Evolutionary conservation across 805 yeast genomes (phyloP), one percentile per base, ranked within the genome.

Genomic region (Hemisphaericaspora nanyangensis): DNA sequence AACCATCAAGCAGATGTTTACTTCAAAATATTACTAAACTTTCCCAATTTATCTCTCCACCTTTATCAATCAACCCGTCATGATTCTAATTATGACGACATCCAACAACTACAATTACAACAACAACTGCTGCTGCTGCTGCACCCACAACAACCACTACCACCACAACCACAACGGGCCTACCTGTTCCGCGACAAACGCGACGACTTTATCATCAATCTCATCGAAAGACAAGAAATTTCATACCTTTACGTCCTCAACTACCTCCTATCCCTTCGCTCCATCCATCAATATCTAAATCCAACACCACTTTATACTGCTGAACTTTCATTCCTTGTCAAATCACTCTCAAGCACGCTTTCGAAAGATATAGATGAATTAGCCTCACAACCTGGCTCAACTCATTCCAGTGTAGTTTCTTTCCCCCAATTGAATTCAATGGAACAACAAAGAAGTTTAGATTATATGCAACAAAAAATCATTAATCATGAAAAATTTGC

Each of bases 181-280:
- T n/a, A n/a, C n/a, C n/a, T n/a, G n/a, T n/a, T n/a, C n/a, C n/a
- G n/a, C n/a, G 35, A 30, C 15, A 35, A 29, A 27, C 35, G 37
- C 8, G 39, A 38, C 8, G 35, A 41, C 6, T 19, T 39, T 11
- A 18, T 40, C 5, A 32, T 38, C 6, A 31, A 27, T 11, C 25
- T 46, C 7, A 13, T 20, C 7, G 54, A 53, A 30, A 48, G 68
- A 38, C 63, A 56, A 35, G 68, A 63, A 42, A 45, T 62, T 5
- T 49, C 68, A 3, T 47, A 62, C 35, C 33, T 61, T 42, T 63
- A 45, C 31, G 36, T 55, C 1, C 35, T 63, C 6, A 60, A 60
- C 35, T 49, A 51, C 39, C 37, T 60, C 15, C 43, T 57, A 15
- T 45, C 48, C 15, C 40, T 55, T 18, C 37, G 41, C 3, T 49